Base-by-base conservation (phyloP, 768 basidiomycete species). In the Sutorius australiensis region DNA sequence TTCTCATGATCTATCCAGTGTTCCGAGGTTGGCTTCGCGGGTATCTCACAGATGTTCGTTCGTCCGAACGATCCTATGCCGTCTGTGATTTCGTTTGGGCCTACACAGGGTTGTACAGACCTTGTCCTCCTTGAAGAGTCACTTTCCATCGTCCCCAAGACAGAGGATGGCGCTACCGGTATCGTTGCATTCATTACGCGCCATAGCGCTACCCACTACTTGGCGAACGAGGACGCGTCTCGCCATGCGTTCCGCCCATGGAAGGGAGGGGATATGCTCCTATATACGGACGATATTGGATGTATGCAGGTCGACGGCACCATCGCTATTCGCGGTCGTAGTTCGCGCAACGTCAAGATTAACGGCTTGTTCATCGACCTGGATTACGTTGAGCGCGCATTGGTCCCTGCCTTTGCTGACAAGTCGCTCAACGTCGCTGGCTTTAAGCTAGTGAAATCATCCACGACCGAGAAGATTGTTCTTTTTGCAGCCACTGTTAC, bases 21-120 rank as follows among this genome's bases (percentile, higher is more conserved):
- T 46, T 68, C 65, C 30, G 67, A 68, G 19, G 62, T 68, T 21
- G 65, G 67, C 40, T 68, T 66, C 31, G 67, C 67, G 9, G 67
- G 65, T 14, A 59, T 68, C 36, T 65, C 63, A 11, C 65, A 68
- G 32, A 64, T 68, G 67, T 66, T 68, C 31, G 33, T 67, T 47
- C 59, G 49, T 27, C 67, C 67, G 7, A 51, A 48, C 19, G 60
- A 68, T 39, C 46, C 54, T 2, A 66, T 67, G 27, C 64, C 67
- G 1, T 59, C 67, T 10, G 48, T 39, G 2, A 66, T 68, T 43
- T 64, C 62, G 16, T 68, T 68, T 38, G 61, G 60, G 0, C 46
- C 66, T 17, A 67, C 67, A 2, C 64, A 67, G 28, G 66, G 66
- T 30, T 67, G 66, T 19, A 58, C 58, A 5, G 64, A 61, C 19